Evolutionary conservation across 176 grass and related monocot genomes (phyloP).

Genomic region (Oryza punctata): DNA sequence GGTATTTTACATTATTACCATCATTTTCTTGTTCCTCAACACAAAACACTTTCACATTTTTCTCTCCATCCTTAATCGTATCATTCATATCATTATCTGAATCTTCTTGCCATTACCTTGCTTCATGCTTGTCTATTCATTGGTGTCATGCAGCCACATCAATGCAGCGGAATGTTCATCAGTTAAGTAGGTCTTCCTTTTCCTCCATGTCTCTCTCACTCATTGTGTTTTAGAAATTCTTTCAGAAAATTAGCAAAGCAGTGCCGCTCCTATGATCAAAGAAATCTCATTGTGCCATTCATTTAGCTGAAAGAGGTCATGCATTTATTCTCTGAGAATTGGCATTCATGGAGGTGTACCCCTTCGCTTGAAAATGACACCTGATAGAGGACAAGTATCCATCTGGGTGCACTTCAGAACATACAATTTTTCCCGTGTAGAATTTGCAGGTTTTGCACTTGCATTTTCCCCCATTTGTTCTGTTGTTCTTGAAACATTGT

Average conservation of each 20-base stretch:
- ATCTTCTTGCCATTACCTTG: neutral
- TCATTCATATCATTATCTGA: neutral
- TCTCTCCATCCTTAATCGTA: neutral
- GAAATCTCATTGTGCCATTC: neutral
- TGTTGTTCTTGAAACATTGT: neutral
- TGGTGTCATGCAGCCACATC: neutral
- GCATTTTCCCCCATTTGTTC: neutral
- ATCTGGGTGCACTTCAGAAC: neutral
- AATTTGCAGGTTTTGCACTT: neutral
- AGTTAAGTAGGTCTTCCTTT: no score
- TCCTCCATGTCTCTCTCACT: neutral
- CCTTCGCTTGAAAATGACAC: slow-evolving; percentile 21
- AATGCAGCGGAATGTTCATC: neutral
- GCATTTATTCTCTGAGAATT: slow-evolving; percentile 1
- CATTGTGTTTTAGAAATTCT: neutral
- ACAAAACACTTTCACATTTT: neutral
- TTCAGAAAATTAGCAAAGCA: neutral
- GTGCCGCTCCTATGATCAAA: neutral
- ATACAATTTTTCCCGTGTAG: neutral
- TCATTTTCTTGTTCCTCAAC: neutral
- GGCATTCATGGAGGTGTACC: slow-evolving; percentile 2
- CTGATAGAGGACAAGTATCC: slow-evolving; percentile 14
- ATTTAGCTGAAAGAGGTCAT: slow-evolving; percentile 13
- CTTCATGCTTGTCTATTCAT: neutral
- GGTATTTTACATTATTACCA: neutral